phyloP scores from a whole-genome alignment of 768 basidiomycete genomes.

The Coprinellus aureogranulatus region DNA sequence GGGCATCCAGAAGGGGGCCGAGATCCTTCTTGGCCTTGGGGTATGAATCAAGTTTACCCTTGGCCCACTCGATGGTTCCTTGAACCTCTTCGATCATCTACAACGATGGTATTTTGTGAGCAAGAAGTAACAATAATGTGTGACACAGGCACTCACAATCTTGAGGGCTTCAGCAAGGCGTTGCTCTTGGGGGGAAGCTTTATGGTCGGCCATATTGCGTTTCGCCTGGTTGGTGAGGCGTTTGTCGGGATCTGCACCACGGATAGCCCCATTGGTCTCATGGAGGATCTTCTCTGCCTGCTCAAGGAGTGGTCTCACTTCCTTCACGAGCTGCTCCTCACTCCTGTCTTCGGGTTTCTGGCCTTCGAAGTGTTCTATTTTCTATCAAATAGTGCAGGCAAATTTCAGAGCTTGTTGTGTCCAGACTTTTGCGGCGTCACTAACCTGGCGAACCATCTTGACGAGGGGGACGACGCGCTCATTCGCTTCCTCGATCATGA shows the following conservation, averaged over 20 bases:
- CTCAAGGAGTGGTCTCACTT: slow-evolving; percentile 34
- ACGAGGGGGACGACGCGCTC: slow-evolving; percentile 26
- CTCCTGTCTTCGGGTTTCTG: slow-evolving; percentile 35
- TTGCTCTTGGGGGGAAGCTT: slow-evolving; percentile 36
- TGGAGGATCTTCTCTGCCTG: slow-evolving; percentile 37
- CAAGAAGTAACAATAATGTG: too few species aligned
- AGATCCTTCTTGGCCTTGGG: slow-evolving; percentile 39
- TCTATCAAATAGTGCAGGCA: too few species aligned
- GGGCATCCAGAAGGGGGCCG: slow-evolving; percentile 34
- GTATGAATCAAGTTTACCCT: slow-evolving; percentile 33
- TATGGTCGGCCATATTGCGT: slow-evolving; percentile 33
- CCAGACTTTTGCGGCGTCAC: too few species aligned
- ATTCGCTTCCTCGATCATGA: slow-evolving; percentile 35
- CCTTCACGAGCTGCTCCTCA: slow-evolving; percentile 31
- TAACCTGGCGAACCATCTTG: slow-evolving; percentile 36
- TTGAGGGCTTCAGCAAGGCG: slow-evolving; percentile 37
- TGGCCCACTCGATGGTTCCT: slow-evolving; percentile 38
- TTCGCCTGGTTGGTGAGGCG: slow-evolving; percentile 30
- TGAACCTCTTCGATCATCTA: slow-evolving; percentile 36
- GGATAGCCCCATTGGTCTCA: slow-evolving; percentile 35
- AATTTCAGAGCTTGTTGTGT: too few species aligned
- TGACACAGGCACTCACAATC: slow-evolving; percentile 29
- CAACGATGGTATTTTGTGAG: too few species aligned
- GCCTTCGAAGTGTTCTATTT: slow-evolving; percentile 33
- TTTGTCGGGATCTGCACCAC: slow-evolving; percentile 27